phyloP scores from a whole-genome alignment of 2,329 filamentous ascomycete species.

The Cladosporium sp. region DNA sequence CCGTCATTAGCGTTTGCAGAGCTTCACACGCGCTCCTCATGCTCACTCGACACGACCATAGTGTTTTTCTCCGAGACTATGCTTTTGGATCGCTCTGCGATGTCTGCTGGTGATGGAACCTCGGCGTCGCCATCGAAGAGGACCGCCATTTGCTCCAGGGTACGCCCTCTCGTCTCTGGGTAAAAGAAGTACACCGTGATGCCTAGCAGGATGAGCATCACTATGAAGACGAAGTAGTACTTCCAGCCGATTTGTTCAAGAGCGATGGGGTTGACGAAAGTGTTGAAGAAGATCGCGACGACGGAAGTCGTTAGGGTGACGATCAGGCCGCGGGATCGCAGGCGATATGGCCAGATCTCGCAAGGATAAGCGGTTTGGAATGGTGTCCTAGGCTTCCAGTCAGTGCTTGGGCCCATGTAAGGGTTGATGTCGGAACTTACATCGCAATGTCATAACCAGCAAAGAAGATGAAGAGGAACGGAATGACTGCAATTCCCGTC shows the following conservation, averaged over 20 bases:
- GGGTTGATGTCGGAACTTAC: constrained; percentile 2
- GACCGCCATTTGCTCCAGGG: constrained; percentile 43
- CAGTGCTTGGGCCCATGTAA: background rate
- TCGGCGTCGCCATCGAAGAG: constrained; percentile 15
- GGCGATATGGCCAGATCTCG: constrained; percentile 13
- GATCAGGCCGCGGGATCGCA: constrained; percentile 11
- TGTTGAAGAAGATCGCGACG: constrained; percentile 12
- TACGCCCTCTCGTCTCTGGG: constrained; percentile 24
- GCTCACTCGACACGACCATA: constrained; percentile 4
- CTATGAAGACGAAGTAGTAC: constrained; percentile 29
- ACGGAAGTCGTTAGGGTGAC: constrained; percentile 7
- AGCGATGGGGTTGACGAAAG: constrained; percentile 19
- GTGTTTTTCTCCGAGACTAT: constrained; percentile 12
- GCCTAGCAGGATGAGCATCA: constrained; percentile 24
- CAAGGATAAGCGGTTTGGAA: constrained; percentile 11
- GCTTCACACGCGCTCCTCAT: constrained; percentile 11
- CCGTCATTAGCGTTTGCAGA: background rate
- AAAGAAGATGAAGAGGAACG: constrained; percentile 59
- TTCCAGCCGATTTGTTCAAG: constrained; percentile 29
- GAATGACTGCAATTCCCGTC: constrained; percentile 40
- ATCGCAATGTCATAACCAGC: constrained; percentile 56
- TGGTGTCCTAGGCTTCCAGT: constrained; percentile 1
- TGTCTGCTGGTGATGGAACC: constrained; percentile 13
- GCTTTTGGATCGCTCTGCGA: constrained; percentile 15
- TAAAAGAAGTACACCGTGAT: constrained; percentile 29